Base-by-base conservation (phyloP, 768 basidiomycete genomes). In the Gyrodon lividus region DNA sequence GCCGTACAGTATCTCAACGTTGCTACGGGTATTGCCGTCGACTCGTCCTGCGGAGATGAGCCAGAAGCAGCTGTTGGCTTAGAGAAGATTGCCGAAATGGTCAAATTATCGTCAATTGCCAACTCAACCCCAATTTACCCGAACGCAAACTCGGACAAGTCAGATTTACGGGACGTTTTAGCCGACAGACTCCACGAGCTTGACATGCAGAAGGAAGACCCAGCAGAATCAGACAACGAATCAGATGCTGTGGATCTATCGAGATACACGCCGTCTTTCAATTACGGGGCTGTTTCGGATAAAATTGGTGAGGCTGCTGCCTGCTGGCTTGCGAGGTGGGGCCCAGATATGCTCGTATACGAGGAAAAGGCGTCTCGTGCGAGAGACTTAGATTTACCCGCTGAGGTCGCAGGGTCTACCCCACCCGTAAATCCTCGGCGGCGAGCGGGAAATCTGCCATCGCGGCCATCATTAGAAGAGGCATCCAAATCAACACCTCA, bases 301-400 rank as follows among this genome's bases (percentile, higher is more conserved):
- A 95, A 92, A 72, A 90, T 97, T 50, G 94, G 94, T 12, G 92
- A 96, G 69, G 87, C 91, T 0, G 86, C 87, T 58, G 80, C 81
- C 2, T 91, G 88, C 66, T 98, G 93, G 92, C 74, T 97, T 16
- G 78, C 85, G 1, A 76, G 90, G 39, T 98, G 94, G 94, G 90
- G 85, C 0, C 65, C 71, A 12, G 93, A 97, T 63, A 76, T 96
- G 55, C 76, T 96, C n/a, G 61, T 63, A 8, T 75, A 79, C 28
- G 89, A 92, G 61, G 78, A 83, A 57, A 69, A 68, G 37, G 56
- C 56, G 9, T 38, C 54, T 34, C 51, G 40, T 16, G 48, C 39
- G 48, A 54, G 51, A 44, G 59, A 61, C 16, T 2, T 54, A 44
- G 59, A 61, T n/a, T 2, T 54, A 17, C 51, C 64, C 8, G 33